A percentile compares a stretch with the other conserved stretches of the same genome.
Conservation (phyloP, 139 green algal genomes). For the Monoraphidium neglectum region DNA sequence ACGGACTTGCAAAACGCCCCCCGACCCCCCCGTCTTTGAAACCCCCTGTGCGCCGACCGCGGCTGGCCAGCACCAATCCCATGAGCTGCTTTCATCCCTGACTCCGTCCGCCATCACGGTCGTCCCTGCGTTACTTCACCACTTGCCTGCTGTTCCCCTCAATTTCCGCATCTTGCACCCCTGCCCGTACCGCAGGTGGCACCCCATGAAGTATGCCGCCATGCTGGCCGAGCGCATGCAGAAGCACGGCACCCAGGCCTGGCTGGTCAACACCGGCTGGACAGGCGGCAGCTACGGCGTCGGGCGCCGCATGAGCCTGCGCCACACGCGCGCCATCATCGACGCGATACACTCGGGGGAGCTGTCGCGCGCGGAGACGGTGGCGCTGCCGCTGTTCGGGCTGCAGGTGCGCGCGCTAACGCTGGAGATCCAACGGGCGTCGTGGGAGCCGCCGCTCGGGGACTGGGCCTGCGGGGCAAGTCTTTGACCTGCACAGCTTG, state of each 20-base stretch:
- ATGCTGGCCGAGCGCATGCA: slow-evolving; percentile 89
- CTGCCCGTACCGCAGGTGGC: no score
- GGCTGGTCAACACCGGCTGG: slow-evolving; percentile 88
- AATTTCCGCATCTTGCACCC: no score
- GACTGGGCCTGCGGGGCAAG: background rate
- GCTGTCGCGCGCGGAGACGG: slow-evolving; percentile 58
- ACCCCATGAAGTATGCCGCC: slow-evolving; percentile 84
- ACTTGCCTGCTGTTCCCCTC: background rate
- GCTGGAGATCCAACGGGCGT: background rate
- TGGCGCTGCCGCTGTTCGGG: slow-evolving; percentile 80
- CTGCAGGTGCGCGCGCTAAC: slow-evolving; percentile 60
- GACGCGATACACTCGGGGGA: slow-evolving; percentile 94
- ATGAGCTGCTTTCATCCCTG: no score
- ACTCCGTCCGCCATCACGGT: no score
- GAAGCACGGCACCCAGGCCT: slow-evolving; percentile 66
- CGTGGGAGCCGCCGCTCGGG: background rate
- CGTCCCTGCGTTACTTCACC: background rate
- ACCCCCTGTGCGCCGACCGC: no score
- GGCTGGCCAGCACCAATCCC: no score
- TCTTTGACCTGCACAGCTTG: background rate
- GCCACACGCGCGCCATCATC: slow-evolving; percentile 93
- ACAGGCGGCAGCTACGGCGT: slow-evolving; percentile 1
- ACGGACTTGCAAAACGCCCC: no score
- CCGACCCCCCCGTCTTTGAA: no score
- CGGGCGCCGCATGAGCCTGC: slow-evolving; percentile 47